Percentiles rank a stretch among this genome's conserved stretches.
These are phyloP conservation scores for Raffaelea deltoideospora DNA, from an alignment of 2,329 filamentous ascomycete genomes.

Conservation along the genomic window DNA sequence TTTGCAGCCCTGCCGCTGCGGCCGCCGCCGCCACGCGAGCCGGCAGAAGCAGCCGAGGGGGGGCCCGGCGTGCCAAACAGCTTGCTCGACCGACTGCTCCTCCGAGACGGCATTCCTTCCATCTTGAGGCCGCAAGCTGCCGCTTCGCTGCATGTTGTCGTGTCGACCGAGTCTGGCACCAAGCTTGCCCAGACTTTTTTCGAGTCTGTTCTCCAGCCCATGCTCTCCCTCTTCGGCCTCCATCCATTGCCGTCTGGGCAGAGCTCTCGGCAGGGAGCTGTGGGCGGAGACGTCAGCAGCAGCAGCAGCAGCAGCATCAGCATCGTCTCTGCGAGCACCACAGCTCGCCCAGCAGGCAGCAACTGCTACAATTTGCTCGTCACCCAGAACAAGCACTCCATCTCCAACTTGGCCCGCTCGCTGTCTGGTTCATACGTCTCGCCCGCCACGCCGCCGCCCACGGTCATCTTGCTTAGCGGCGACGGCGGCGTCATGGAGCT, in stretches of 20 bases:
- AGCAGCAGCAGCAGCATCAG: not conserved
- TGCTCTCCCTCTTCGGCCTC: constrained; percentile 34
- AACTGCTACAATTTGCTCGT: constrained; percentile 41
- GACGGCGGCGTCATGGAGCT: constrained; percentile 79
- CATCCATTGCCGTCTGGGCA: too few species aligned
- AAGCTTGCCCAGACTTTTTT: constrained; percentile 42
- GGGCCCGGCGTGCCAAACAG: constrained; percentile 22
- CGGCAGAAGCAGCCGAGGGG: too few species aligned
- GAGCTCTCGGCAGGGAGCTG: too few species aligned
- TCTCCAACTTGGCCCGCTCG: constrained; percentile 43
- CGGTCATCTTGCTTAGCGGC: constrained; percentile 67
- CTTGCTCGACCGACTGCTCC: constrained; percentile 20
- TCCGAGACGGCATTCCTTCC: constrained; percentile 22
- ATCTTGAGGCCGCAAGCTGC: constrained; percentile 10
- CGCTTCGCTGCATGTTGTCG: constrained; percentile 40
- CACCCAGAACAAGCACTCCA: constrained; percentile 48
- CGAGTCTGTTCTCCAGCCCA: constrained; percentile 35
- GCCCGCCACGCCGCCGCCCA: constrained; percentile 13
- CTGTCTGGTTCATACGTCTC: constrained; percentile 11
- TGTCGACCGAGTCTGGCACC: constrained; percentile 53
- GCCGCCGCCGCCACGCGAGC: not conserved
- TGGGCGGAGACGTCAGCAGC: constrained; percentile 7
- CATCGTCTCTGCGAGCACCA: not conserved
- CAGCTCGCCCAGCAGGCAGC: too few species aligned
- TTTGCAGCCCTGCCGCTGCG: not conserved